Percentiles rank a stretch among this genome's conserved stretches.
These are phyloP conservation scores for Hypseocharis bilobata DNA, from an alignment of 441 rosid genomes.

Conservation along the genomic window DNA sequence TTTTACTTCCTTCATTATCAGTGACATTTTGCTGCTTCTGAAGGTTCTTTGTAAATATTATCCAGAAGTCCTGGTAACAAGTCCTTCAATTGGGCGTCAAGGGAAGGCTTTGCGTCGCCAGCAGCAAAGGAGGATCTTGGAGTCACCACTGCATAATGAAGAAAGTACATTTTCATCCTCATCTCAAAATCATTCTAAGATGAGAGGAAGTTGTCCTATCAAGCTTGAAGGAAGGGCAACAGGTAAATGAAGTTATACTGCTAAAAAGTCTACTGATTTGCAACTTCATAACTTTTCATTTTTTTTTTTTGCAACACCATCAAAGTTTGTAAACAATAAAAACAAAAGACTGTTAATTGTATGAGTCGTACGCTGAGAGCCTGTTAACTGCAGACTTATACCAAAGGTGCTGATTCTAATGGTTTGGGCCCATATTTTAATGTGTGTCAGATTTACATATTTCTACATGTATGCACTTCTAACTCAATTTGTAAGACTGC, in stretches of 20 bases:
- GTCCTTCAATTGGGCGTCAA: conserved; percentile 86
- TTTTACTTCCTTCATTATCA: neutral
- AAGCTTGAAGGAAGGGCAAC: conserved; percentile 15
- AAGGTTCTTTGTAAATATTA: conserved; percentile 67
- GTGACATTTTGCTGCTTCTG: conserved; percentile 18
- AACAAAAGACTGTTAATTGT: neutral
- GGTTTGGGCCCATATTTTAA: neutral
- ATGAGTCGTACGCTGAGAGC: neutral
- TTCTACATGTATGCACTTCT: neutral
- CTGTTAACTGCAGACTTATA: neutral
- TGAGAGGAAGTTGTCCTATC: conserved; percentile 17
- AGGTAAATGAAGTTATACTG: conserved; percentile 22
- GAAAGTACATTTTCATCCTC: conserved; percentile 18
- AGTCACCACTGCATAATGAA: conserved; percentile 20
- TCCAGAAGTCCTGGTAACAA: conserved; percentile 49
- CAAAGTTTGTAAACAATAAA: neutral
- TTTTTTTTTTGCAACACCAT: neutral
- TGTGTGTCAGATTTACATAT: neutral
- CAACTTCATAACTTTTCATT: conserved; percentile 3
- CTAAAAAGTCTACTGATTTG: conserved; percentile 11
- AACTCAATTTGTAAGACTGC: neutral
- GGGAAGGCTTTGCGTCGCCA: conserved; percentile 78
- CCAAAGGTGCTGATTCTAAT: neutral
- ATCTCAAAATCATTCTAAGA: conserved; percentile 20
- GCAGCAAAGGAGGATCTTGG: conserved; percentile 48